Evolutionary conservation across 495 filamentous ascomycete genomes (phyloP), one percentile per base, ranked within the genome.

Genomic region (Jackrogersella minutella): DNA sequence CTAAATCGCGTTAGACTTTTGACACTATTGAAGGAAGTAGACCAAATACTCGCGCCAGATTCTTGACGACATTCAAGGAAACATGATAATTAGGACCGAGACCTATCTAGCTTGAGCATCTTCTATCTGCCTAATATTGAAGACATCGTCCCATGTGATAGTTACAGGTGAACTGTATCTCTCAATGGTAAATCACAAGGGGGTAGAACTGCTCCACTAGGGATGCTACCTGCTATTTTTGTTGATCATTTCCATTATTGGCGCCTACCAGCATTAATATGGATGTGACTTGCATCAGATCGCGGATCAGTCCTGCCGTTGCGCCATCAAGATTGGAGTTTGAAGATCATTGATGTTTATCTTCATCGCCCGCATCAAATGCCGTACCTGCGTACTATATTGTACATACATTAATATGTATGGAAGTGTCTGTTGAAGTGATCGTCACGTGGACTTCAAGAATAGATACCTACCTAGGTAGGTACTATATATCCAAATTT

Each of bases 221-320:
- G 17, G 24, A 57, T 62, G 44, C n/a, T 17, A 67, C 64, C 58
- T 67, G 36, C 64, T 52, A 26, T 14, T 34, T 44, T 51, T 0
- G 64, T 62, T 34, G 41, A 57, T 61, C 50, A 24, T 51, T 62
- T 47, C 57, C 44, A 31, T 7, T 39, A 41, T 51, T 19, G 52
- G 64, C 44, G 64, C 58, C 22, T 52, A 58, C 44, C 43, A 51
- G 57, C 43, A 64, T 58, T 21, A n/a, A n/a, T n/a, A n/a, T n/a
- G n/a, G n/a, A n/a, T n/a, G 46, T 63, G 41, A 56, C 41, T 41
- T 54, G 64, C 58, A 67, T 51, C 10, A 56, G 58, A 67, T 67
- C 51, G 16, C 43, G 50, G 44, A 61, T 46, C 24, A 36, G 30
- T 43, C 44, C 19, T 9, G 28, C 46, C 34, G 44, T 40, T 33